Conservation (phyloP, 805 yeast genomes). For the Tetrapisispora phaffii region DNA sequence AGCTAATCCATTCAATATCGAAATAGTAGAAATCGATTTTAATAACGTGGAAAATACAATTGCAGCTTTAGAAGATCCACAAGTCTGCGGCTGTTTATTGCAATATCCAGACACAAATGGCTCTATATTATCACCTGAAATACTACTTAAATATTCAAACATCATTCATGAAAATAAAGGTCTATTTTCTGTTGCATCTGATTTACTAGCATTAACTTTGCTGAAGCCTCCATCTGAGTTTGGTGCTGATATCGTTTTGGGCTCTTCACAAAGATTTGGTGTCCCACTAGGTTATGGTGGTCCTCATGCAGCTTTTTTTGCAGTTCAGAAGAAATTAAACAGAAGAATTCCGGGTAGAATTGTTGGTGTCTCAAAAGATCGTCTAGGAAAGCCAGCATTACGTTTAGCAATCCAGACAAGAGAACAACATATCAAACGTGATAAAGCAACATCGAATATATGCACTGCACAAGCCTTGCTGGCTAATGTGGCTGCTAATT, state of each 20-base stretch:
- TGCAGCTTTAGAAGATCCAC: conserved; percentile 28
- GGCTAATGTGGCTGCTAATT: conserved; percentile 92
- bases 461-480: conserved; percentile 96
- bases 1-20: conserved; percentile 63
- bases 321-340: conserved; percentile 69
- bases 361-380: conserved; percentile 85
- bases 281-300: conserved; percentile 98
- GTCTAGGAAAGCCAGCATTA: conserved; percentile 80
- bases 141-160: conserved; percentile 48
- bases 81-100: conserved; percentile 70
- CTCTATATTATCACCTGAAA: conserved; percentile 38
- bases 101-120: conserved; percentile 93
- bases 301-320: conserved; percentile 96
- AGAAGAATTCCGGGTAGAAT: conserved; percentile 95
- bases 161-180: conserved; percentile 64
- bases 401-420: conserved; percentile 94
- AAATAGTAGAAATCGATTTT: conserved; percentile 49
- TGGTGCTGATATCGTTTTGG: conserved; percentile 89
- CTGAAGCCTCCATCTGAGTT: conserved; percentile 74
- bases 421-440: conserved; percentile 96
- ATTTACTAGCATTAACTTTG: conserved; percentile 77
- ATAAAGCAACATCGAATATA: conserved; percentile 93
- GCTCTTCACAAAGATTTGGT: conserved; percentile 91
- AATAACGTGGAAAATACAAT: conserved; percentile 33
- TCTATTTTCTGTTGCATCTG: conserved; percentile 79